Base-by-base conservation (phyloP, 495 filamentous ascomycete species). In the Trichoderma virens region DNA sequence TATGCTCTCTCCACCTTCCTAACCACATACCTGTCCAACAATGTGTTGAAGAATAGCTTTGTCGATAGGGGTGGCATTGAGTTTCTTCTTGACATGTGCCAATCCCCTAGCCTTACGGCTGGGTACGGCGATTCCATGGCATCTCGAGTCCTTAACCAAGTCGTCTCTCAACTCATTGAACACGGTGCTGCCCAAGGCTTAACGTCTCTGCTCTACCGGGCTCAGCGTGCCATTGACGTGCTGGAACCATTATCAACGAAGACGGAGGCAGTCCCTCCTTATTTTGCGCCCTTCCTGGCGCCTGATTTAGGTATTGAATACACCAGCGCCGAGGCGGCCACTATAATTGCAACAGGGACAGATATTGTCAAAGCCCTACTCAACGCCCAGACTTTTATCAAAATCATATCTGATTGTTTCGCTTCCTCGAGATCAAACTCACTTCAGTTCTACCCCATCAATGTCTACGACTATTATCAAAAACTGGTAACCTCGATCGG, bases 81-180 rank as follows among this genome's bases (percentile, higher is more conserved):
- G 68, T 83, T 87, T 63, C 77, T 97, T n/a, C 78, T 99, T 32
- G 90, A 96, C 69, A 83, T 96, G 63, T 87, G 86, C 32, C 89
- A 89, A 11, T 81, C 92, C 30, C 87, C 92, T 20, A 90, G 89
- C 70, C 80, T 97, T 61, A 82, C 88, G 2, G 85, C 86, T 65
- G 85, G 91, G 68, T 92, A 93, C 70, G 85, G 87, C 59, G 86
- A 85, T 28, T 83, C 84, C 7, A 74, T 78, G 60, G 85, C 87
- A 8, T 85, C 81, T 61, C 83, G 86, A 38, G 84, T 87, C 62
- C 78, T 96, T 32, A 81, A 84, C 8, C 83, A 84, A 18, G 86
- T 94, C n/a, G 76, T 96, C 18, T 86, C 93, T 65, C 81, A 87
- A 67, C 81, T 96, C 64, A 85, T 92, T 38, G 95, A 98, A 70